Evolutionary conservation across 768 basidiomycete genomes (phyloP), one percentile per base, ranked within the genome.

Genomic region (Xerocomellus amylosporus): DNA sequence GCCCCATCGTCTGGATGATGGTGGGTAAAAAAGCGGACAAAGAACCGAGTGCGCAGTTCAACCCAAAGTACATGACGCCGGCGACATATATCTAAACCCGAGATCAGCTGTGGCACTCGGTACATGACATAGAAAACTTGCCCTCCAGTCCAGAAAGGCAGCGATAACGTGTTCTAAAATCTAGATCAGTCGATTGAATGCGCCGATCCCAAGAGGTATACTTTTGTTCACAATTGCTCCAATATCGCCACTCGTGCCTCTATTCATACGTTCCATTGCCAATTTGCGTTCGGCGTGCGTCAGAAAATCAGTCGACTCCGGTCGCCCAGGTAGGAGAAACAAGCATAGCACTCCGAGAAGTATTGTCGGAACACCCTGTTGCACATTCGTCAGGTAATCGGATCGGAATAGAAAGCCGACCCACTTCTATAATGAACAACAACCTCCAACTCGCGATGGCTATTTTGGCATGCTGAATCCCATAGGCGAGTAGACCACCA

Each of bases 341-440:
- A 70, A 39, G 39, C 73, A 69, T 5, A 70, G 0, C 2, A 60
- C 26, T 17, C 71, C 72, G 20, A 63, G 31, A 19, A 69, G 58
- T 13, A 71, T 33, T 3, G 72, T 73, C 1, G 90, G 88, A 19
- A 81, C 61, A 30, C 90, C 89, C 86, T 87, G 45, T 47, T 40
- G 22, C 7, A 37, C 15, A 17, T 28, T 44, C 31, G 31, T 19
- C 5, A 57, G 26, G 8, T 36, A 34, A 46, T 38, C 31, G 2
- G 8, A 45, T 10, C 30, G 14, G 7, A 9, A 14, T 28, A 6
- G 9, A 14, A 39, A 39, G 19, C 6, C 0, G 17, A 15, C 49
- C 1, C 33, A 67, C 69, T 44, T 71, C 69, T 26, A 71, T 56
- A 10, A 71, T 40, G 51, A 71, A 71, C 43, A 71, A 38, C 3